Conservation (phyloP, 2,329 filamentous ascomycete genomes). For the Neospermospora avenae region DNA sequence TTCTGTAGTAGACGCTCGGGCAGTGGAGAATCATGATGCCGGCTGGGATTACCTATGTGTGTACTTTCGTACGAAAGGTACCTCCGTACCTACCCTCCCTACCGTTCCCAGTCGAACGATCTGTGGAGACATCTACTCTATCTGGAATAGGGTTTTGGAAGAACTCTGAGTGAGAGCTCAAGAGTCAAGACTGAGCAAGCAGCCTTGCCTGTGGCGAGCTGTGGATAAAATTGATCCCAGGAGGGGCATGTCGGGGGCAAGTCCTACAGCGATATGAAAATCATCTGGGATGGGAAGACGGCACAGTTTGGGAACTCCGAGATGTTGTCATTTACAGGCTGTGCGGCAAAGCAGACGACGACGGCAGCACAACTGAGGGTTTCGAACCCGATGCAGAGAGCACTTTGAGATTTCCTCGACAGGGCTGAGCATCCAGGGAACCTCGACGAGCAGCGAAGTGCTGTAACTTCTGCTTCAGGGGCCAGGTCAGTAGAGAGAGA, state of each 20-base stretch:
- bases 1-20: background rate
- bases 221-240: background rate
- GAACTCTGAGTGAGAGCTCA: background rate
- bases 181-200: background rate
- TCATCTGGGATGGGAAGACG: no score
- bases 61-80: no score
- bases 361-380: background rate
- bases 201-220: background rate
- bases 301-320: no score
- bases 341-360: no score
- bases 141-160: background rate
- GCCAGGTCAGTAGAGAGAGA: background rate
- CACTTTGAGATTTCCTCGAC: background rate
- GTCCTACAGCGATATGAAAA: background rate
- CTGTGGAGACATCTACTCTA: background rate
- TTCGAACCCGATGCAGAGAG: background rate
- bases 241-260: background rate
- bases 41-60: background rate
- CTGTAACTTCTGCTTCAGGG: background rate
- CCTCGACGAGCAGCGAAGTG: background rate
- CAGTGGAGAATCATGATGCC: background rate
- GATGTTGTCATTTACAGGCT: no score
- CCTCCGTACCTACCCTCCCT: no score
- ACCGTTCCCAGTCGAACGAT: background rate
- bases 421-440: conserved; percentile 1